A percentile compares a stretch with the other conserved stretches of the same genome.
phyloP scores from a whole-genome alignment of 2,329 filamentous ascomycete genomes.

The Ceratocystis papillata region DNA sequence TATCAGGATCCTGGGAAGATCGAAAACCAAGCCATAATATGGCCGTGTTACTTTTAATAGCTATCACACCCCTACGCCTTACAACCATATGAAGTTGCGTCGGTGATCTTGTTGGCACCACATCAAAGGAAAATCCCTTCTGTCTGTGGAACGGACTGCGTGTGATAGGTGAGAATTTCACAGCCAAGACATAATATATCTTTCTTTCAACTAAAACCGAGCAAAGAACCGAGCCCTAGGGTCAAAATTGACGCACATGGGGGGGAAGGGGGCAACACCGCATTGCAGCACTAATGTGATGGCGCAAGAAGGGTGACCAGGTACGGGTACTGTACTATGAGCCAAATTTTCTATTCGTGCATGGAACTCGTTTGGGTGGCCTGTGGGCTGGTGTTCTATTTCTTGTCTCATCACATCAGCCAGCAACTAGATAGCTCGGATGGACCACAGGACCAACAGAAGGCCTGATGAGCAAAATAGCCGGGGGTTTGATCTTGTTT shows the following conservation, averaged over 20 bases:
- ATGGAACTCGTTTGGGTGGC: neutral
- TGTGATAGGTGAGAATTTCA: neutral
- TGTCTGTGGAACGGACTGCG: neutral
- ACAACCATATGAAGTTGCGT: neutral
- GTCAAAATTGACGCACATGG: neutral
- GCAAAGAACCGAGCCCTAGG: neutral
- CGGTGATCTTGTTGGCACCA: neutral
- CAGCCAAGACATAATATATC: neutral
- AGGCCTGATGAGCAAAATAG: slow-evolving; percentile 1
- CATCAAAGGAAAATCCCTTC: neutral
- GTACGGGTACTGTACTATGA: neutral
- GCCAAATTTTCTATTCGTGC: neutral
- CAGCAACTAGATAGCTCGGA: neutral
- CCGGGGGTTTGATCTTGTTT: neutral
- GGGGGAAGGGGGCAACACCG: neutral
- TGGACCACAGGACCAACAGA: neutral
- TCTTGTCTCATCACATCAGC: slow-evolving; percentile 2
- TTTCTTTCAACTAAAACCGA: neutral
- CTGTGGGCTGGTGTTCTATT: neutral
- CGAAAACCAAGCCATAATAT: neutral
- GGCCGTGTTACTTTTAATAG: neutral
- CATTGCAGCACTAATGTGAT: neutral
- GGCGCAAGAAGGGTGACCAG: neutral
- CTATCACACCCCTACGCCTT: neutral
- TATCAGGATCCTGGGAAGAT: neutral